These are phyloP conservation scores for Citrus hindsii DNA, from an alignment of 345 rosid species.

Conservation along the genomic window DNA sequence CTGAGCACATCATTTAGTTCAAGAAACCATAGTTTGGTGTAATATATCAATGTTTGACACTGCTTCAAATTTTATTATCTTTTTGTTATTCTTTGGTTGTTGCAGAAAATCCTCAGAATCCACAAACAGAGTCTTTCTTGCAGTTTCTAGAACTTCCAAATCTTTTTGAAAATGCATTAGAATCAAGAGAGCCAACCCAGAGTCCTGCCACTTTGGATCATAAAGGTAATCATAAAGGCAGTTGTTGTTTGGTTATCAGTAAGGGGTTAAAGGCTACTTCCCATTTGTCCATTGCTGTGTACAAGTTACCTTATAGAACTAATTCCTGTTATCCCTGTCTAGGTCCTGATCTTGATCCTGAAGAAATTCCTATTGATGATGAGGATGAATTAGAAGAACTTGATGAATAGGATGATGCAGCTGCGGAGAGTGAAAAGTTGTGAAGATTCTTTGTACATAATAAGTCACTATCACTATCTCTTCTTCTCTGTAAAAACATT, in stretches of 20 bases:
- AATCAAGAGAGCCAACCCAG: conserved; percentile 30
- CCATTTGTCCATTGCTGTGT: neutral
- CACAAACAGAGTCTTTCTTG: conserved; percentile 70
- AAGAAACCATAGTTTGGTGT: neutral
- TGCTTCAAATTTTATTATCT: neutral
- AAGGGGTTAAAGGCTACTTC: neutral
- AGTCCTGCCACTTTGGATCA: conserved; percentile 30
- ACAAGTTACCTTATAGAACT: conserved; percentile 1
- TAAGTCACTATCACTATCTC: neutral
- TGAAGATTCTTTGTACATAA: neutral
- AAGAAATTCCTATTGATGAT: conserved; percentile 79
- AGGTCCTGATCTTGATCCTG: conserved; percentile 43
- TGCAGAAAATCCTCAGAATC: conserved; percentile 59
- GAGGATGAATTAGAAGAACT: conserved; percentile 63
- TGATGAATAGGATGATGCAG: conserved; percentile 28
- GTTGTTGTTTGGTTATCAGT: neutral
- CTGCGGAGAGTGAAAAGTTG: conserved; percentile 21
- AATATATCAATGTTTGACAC: neutral
- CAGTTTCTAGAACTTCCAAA: conserved; percentile 80
- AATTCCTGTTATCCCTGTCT: neutral
- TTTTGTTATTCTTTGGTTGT: neutral
- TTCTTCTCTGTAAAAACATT: neutral
- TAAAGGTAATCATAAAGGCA: conserved; percentile 32
- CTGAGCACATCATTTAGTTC: neutral
- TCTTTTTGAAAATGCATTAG: conserved; percentile 56